These are phyloP conservation scores for Fomitopsis pinicola DNA, from an alignment of 1,284 basidiomycete genomes.

Conservation along the genomic window DNA sequence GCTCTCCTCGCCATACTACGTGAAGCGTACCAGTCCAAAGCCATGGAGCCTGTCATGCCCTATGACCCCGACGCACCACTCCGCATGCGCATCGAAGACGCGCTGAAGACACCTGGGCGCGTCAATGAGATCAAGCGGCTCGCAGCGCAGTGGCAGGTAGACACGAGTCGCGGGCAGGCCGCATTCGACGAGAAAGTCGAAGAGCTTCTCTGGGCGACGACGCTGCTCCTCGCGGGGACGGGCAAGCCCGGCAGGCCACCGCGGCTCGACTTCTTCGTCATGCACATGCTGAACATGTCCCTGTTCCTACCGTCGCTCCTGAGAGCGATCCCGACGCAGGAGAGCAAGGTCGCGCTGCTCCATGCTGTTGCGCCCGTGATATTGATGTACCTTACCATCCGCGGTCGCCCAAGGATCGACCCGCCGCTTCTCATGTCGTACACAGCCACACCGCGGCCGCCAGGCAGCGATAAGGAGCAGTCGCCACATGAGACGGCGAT, in stretches of 20 bases:
- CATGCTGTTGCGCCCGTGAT: conserved; percentile 41
- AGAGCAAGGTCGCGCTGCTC: conserved; percentile 44
- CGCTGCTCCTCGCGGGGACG: conserved; percentile 51
- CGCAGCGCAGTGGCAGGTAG: conserved; percentile 44
- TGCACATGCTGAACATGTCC: conserved; percentile 64
- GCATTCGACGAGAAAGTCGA: conserved; percentile 44
- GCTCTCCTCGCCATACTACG: conserved; percentile 48
- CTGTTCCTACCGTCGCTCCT: conserved; percentile 55
- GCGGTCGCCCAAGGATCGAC: conserved; percentile 59
- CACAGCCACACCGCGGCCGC: conserved; percentile 38
- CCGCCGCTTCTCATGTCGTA: conserved; percentile 52
- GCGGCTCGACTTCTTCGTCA: conserved; percentile 68
- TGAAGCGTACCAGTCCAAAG: conserved; percentile 49
- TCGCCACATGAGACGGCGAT: conserved; percentile 27
- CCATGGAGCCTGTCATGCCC: conserved; percentile 47
- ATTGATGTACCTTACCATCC: conserved; percentile 40
- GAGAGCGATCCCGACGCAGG: conserved; percentile 29
- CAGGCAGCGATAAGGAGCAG: background rate
- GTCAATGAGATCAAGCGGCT: conserved; percentile 44
- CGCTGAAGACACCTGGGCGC: conserved; percentile 34
- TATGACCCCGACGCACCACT: conserved; percentile 45
- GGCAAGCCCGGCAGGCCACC: conserved; percentile 45
- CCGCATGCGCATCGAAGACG: conserved; percentile 30
- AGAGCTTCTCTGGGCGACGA: conserved; percentile 49
- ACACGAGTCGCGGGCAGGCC: conserved; percentile 30